Evolutionary conservation across 176 grass and related monocot species (phyloP), one percentile per base, ranked within the genome.

Genomic region (Chloris gayana): DNA sequence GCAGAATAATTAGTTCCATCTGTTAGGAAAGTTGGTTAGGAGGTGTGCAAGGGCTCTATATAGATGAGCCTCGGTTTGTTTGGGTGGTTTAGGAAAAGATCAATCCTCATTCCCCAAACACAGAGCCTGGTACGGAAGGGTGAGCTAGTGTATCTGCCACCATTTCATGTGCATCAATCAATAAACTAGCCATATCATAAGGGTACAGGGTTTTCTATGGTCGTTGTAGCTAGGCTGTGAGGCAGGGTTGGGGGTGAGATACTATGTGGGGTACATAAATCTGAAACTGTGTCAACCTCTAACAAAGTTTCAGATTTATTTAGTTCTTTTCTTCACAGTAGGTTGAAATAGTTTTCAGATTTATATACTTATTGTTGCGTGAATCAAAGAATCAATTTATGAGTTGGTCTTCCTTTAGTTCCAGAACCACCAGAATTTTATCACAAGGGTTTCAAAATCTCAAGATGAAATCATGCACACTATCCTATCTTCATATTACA

Each of bases 291-390:
- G 58, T 61, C 11, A 61, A 61, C 25, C 25, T 29, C 25, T 29
- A 29, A 27, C 25, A 14, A 61, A 61, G 25, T 61, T 27, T 29
- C n/a, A 59, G 12, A 12, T 25, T 56, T 59, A 59, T 61, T 61
- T 10, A 61, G 58, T 61, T 61, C 25, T 29, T 61, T 27, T 24
- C 24, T 29, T 59, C 58, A 61, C 0, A 12, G 59, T 81, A 50
- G 61, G 21, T 19, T 21, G n/a, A 7, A 22, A 64, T 31, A 65
- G 58, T 73, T 53, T 53, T 82, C 80, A 73, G n/a, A 73, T 73
- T 50, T 82, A n/a, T 64, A 50, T 35, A 27, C 38, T 82, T 80
- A 38, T 70, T 82, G 44, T 44, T 35, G 12, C 3, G 17, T 3
- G 27, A 53, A 59, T 51, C 56, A 54, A 75, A 15, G 22, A 63